Base-by-base conservation (phyloP, 768 basidiomycete genomes). In the Inosperma sp. region DNA sequence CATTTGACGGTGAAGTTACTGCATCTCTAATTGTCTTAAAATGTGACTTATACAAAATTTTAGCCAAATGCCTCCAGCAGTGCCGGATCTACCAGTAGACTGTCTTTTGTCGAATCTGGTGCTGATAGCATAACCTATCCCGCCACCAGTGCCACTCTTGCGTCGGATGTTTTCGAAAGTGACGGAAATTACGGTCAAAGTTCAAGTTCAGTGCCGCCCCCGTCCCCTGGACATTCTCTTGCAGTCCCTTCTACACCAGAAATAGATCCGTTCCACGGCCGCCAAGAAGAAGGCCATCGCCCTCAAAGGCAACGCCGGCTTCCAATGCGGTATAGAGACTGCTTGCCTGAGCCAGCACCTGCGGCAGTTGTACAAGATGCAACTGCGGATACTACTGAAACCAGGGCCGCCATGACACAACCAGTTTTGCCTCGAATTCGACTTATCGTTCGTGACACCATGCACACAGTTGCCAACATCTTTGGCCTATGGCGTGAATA, bases 401-500 rank as follows among this genome's bases (percentile, higher is more conserved):
- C 41, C 41, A 27, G 6, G 6, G n/a, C 35, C 3, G 5, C n/a
- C 7, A 17, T 3, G 35, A 36, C 35, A 6, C 36, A 37, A 3
- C 42, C 42, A 17, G 7, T 17, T 29, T 30, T 44, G 17, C 27
- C 42, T 1, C 22, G 41, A 16, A 42, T 42, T 10, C 25, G 25
- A 3, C 41, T 42, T 42, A 42, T 42, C 13, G 41, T 42, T 42
- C 41, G 25, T 16, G 42, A 62, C 40, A 30, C 19, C 16, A 25
- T 60, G 10, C 29, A 34, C 10, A 68, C 51, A 12, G 17, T 40
- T 9, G 25, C 43, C 13, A 47, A 45, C 14, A 7, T 40, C 16
- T 63, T 63, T 57, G 57, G 62, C 5, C 37, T 65, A 4, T 57
- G 45, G 19, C 27, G 65, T 2, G 49, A 58, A 9, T 67, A 65